Conservation (phyloP, 2,329 filamentous ascomycete genomes). For the Fusarium acutatum region DNA sequence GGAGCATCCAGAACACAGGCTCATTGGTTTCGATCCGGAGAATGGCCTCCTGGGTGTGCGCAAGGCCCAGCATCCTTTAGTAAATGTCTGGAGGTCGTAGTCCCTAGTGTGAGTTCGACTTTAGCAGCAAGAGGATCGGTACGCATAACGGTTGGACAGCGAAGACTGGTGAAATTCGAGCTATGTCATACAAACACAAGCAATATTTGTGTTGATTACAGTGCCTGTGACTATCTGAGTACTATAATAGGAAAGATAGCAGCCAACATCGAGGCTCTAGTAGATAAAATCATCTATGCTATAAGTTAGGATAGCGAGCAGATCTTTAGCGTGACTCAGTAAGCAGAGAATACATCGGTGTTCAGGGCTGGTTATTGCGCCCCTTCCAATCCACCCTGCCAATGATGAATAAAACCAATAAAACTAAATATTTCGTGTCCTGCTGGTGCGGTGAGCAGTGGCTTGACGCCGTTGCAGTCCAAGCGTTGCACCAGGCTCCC, state of each 20-base stretch:
- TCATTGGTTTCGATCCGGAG: fast-evolving
- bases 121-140: too few species aligned
- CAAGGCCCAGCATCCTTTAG: too few species aligned
- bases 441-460: background rate
- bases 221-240: background rate
- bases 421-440: background rate
- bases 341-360: background rate
- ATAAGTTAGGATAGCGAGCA: background rate
- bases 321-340: background rate
- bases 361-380: background rate
- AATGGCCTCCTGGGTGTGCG: too few species aligned
- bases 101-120: background rate
- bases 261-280: background rate
- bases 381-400: background rate
- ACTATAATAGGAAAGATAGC: background rate
- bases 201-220: background rate
- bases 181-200: background rate
- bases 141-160: background rate
- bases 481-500: background rate
- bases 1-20: background rate
- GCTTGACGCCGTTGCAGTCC: background rate
- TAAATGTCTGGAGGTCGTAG: too few species aligned
- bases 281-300: background rate
- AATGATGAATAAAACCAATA: background rate
- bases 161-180: background rate